Evolutionary conservation across 73 alveolate genomes (phyloP), one percentile per base, ranked within the genome.

Genomic region (Stentor coeruleus): DNA sequence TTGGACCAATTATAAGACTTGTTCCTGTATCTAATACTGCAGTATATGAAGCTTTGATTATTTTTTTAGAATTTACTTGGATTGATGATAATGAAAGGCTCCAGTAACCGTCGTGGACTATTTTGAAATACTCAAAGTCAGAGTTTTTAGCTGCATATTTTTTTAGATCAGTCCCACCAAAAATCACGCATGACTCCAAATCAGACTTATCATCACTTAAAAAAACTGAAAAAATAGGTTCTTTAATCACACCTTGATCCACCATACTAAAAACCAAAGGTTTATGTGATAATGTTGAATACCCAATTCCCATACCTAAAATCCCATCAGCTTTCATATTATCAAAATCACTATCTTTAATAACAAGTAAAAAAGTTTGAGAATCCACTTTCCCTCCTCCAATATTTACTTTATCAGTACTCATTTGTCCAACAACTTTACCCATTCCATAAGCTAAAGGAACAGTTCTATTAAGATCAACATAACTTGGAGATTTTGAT

Each of bases 21-120:
- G 83, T 75, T 31, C 83, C 83, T 75, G 83, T 75, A 38, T 75
- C 83, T 3, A 75, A 20, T 20, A 75, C 39, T 20, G 83, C 83
- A 1, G 0, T 20, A 39, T 15, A 37, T 75, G 83, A 75, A 20
- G 59, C 81, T 38, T 26, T 20, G 6, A 40, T 14, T 6, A 75
- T 37, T 1, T 35, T 15, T 1, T 31, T 39, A 14, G 83, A 75
- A 36, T 40, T 2, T 75, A 75, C 38, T 1, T 14, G 20, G 1
- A 75, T 75, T 35, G 59, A 14, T 39, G 59, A 37, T n/a, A 75
- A n/a, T 2, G 40, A 6, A 75, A 75, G 38, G 6, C 59, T 75
- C 83, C 72, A 40, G 28, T 75, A 75, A 14, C 72, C 83, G 38
- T 15, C 35, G 38, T 75, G 6, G 6, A 35, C 1, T 31, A 75